phyloP scores from a whole-genome alignment of 192 early-diverging fungal species.

The Mortierella hygrophila region DNA sequence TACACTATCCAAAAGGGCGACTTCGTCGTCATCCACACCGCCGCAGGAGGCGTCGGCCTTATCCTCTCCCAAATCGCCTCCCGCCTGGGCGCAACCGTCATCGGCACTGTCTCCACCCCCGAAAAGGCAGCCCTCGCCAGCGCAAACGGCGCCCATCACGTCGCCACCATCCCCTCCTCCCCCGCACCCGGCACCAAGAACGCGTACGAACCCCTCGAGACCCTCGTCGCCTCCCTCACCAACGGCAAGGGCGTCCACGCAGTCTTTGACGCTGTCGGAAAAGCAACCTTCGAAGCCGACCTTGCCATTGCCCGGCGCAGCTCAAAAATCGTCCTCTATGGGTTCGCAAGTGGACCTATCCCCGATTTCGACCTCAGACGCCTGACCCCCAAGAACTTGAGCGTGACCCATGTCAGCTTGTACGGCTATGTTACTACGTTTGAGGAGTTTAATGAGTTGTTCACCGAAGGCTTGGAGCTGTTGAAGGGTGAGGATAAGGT shows the following conservation, averaged over 20 bases:
- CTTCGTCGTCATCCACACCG: conserved; percentile 87
- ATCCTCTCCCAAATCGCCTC: conserved; percentile 81
- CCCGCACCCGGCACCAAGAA: not conserved
- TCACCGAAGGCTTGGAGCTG: conserved; percentile 38
- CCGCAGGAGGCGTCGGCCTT: conserved; percentile 89
- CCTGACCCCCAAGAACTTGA: conserved; percentile 76
- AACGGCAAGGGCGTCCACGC: conserved; percentile 77
- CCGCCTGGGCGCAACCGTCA: conserved; percentile 84
- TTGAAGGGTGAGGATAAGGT: not conserved
- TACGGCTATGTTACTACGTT: conserved; percentile 74
- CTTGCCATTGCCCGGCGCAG: conserved; percentile 67
- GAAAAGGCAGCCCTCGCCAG: conserved; percentile 75
- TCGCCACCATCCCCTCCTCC: conserved; percentile 69
- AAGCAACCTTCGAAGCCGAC: conserved; percentile 80
- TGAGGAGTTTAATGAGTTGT: conserved; percentile 74
- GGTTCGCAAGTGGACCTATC: conserved; percentile 85
- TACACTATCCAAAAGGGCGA: conserved; percentile 79
- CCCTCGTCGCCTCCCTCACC: conserved; percentile 78
- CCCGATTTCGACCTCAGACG: conserved; percentile 63
- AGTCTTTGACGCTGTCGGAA: conserved; percentile 90
- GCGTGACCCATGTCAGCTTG: conserved; percentile 75
- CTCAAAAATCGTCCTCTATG: conserved; percentile 83
- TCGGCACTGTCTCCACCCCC: conserved; percentile 80
- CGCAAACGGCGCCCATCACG: conserved; percentile 73
- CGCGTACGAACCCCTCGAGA: conserved; percentile 65